Evolutionary conservation across 805 yeast species (phyloP), one percentile per base, ranked within the genome.

Genomic region (Metschnikowia bowlesiae): DNA sequence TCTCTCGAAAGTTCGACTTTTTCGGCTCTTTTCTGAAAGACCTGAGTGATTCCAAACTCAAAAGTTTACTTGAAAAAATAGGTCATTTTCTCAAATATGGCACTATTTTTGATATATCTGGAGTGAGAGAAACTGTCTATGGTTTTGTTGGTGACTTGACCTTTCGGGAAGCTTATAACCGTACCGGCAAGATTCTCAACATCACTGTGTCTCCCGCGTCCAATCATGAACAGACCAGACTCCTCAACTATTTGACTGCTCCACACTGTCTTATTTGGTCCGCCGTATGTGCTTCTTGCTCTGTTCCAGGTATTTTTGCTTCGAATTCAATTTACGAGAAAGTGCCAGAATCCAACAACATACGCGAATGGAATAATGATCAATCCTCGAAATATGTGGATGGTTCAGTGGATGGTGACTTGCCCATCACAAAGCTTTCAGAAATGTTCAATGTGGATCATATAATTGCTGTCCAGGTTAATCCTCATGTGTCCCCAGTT

Each of bases 391-490:
- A 87, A 59, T 94, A 87, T 67, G 91, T 94, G 31, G 99, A 94
- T 67, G 99, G 99, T 0, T 89, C 97, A 0, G 96, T 94, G 7
- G 95, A 92, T 62, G 88, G 89, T 55, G 99, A 94, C 66, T 70
- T 94, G 47, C 99, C 99, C 3, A 85, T 90, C 29, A 78, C 95
- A 1, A 78, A 97, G 57, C 73, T 94, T 22, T 85, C 95, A 18
- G 99, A 94, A 64, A 90, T 94, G 96, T 94, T 94, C 66, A 92
- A 94, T 62, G 97, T 94, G 31, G 96, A 94, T 64, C 97, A 94
- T 66, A 91, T 94, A 54, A 90, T 94, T 58, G 99, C 97, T 0
- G 92, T 96, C 42, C 99, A 94, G 65, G 99, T 94, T 1, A 94
- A 94, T 62, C 96, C 97, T 0, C 99, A 94, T 64, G 96, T 94